phyloP scores from a whole-genome alignment of 805 yeast genomes.

The Ogataea parapolymorpha region DNA sequence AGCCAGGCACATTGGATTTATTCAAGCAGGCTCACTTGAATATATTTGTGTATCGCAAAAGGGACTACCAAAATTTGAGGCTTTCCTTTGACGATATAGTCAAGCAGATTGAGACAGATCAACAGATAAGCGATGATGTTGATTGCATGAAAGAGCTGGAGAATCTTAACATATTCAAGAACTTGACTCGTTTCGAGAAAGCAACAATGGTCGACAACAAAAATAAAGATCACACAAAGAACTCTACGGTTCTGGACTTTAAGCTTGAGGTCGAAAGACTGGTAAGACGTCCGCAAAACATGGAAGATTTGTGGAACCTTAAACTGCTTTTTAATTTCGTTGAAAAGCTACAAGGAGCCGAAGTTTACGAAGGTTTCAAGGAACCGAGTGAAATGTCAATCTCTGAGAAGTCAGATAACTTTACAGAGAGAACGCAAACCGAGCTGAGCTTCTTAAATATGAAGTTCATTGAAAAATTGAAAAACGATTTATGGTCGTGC shows the following conservation, averaged over 20 bases:
- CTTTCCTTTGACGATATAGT: constrained; percentile 19
- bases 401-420: constrained; percentile 8
- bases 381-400: constrained; percentile 6
- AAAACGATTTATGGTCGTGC: constrained; percentile 35
- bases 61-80: constrained; percentile 35
- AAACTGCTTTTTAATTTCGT: constrained; percentile 58
- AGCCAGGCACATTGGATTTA: constrained; percentile 39
- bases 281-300: constrained; percentile 38
- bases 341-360: constrained; percentile 33
- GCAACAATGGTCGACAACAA: constrained; percentile 11
- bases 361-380: background rate
- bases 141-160: constrained; percentile 15
- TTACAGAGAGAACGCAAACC: constrained; percentile 17
- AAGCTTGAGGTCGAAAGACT: constrained; percentile 48
- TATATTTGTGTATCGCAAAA: constrained; percentile 48
- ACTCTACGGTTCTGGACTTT: constrained; percentile 50
- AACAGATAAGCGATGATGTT: background rate
- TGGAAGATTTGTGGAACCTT: constrained; percentile 64
- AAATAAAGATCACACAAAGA: constrained; percentile 21
- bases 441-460: constrained; percentile 41
- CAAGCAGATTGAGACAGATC: constrained; percentile 6
- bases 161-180: constrained; percentile 18
- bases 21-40: constrained; percentile 42
- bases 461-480: constrained; percentile 52
- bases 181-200: constrained; percentile 24